Percentiles rank a stretch among this genome's conserved stretches.
phyloP scores from a whole-genome alignment of 2,329 filamentous ascomycete species.

The Xylariaceae sp. region DNA sequence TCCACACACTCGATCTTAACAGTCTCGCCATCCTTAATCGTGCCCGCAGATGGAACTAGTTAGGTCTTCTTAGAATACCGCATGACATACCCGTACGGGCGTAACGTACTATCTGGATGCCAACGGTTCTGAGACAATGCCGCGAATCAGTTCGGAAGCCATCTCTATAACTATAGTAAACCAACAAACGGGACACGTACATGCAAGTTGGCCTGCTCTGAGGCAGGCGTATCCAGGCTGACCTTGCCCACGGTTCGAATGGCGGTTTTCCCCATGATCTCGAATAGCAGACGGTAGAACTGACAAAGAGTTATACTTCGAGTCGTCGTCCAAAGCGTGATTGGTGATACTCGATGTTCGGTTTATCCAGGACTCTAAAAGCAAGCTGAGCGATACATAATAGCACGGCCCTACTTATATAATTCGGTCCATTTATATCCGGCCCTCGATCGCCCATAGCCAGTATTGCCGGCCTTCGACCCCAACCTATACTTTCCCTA shows the following conservation, averaged over 20 bases:
- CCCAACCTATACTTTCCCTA: neutral
- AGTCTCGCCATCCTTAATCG: conserved; percentile 76
- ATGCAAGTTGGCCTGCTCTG: conserved; percentile 66
- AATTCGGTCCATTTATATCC: neutral
- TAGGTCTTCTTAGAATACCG: conserved; percentile 2
- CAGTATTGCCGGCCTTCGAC: too few relatives aligned
- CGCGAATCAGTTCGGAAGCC: neutral
- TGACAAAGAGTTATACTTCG: too few relatives aligned
- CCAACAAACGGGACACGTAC: conserved; percentile 43
- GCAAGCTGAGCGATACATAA: too few relatives aligned
- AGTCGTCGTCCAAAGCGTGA: neutral
- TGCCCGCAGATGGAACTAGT: conserved; percentile 66
- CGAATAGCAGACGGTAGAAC: neutral
- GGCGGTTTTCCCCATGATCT: conserved; percentile 38
- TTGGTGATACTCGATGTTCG: too few relatives aligned
- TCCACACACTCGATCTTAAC: conserved; percentile 93
- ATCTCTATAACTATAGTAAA: neutral
- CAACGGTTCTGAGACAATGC: conserved; percentile 64
- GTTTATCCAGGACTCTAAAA: too few relatives aligned
- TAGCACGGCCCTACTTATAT: neutral
- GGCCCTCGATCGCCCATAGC: neutral
- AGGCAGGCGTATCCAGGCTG: conserved; percentile 65
- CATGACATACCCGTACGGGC: neutral
- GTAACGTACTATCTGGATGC: conserved; percentile 75
- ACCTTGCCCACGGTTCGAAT: conserved; percentile 72